Percentiles rank a stretch among this genome's conserved stretches.
Evolutionary conservation across 73 alveolate species (phyloP).

Genomic region (Stentor coeruleus): DNA sequence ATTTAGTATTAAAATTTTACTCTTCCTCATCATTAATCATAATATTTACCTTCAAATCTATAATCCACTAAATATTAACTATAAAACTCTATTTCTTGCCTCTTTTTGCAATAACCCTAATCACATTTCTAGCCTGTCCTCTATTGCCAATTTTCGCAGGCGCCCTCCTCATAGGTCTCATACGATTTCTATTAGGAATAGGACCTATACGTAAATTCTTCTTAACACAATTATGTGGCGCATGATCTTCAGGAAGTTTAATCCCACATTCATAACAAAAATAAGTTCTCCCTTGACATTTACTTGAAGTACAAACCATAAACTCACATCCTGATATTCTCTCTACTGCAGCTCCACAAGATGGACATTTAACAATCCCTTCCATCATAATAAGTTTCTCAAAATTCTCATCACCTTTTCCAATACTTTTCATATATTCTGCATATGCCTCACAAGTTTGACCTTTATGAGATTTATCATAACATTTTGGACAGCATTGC

Average conservation of each 20-base stretch:
- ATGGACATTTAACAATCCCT: slow-evolving; percentile 23
- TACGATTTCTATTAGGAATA: not conserved
- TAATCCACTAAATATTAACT: too few relatives aligned
- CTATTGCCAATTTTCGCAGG: not conserved
- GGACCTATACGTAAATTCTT: not conserved
- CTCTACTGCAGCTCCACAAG: slow-evolving; percentile 24
- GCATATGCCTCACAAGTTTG: slow-evolving; percentile 15
- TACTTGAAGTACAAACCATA: slow-evolving; percentile 4
- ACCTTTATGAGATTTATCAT: slow-evolving; percentile 6
- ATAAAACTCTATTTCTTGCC: not conserved
- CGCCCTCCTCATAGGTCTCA: not conserved
- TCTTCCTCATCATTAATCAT: not conserved
- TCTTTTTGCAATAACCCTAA: not conserved
- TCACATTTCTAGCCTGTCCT: not conserved
- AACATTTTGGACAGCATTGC: slow-evolving; percentile 7
- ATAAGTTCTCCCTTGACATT: slow-evolving; percentile 23
- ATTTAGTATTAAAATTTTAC: too few relatives aligned
- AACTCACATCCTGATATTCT: slow-evolving; percentile 21
- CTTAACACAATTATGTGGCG: not conserved
- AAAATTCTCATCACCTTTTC: not conserved
- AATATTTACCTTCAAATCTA: not conserved
- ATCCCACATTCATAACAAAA: slow-evolving; percentile 26
- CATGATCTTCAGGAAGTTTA: slow-evolving; percentile 16
- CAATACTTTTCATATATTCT: not conserved
- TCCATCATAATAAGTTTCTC: slow-evolving; percentile 10